Percentiles rank a stretch among this genome's conserved stretches.
These are phyloP conservation scores for Chalaropsis thielavioides DNA, from an alignment of 2,329 filamentous ascomycete genomes.

Conservation along the genomic window DNA sequence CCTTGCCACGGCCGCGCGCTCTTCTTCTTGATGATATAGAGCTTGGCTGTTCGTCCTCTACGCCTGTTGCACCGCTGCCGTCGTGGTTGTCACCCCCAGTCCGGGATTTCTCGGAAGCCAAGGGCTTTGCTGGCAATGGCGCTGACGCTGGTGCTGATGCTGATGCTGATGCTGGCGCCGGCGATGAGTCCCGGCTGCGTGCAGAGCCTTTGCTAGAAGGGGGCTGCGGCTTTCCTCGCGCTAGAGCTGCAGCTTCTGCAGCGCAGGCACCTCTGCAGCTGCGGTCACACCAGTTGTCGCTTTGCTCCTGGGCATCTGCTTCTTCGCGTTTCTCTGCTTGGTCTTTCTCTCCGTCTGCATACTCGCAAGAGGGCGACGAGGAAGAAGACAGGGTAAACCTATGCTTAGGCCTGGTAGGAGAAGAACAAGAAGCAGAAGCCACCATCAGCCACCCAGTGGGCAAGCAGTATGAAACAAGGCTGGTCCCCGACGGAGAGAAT, in stretches of 20 bases:
- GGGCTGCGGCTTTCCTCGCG: not conserved
- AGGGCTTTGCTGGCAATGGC: not conserved
- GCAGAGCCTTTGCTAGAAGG: slow-evolving; percentile 1
- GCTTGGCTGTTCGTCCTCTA: not conserved
- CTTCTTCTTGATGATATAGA: not conserved
- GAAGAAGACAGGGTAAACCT: not conserved
- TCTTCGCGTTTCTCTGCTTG: slow-evolving; percentile 1
- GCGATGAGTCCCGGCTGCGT: not conserved
- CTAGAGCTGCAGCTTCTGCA: slow-evolving; percentile 5
- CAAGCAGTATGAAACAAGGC: slow-evolving; percentile 1
- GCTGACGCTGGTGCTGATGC: not conserved
- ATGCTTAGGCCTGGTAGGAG: not conserved
- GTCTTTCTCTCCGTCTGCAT: slow-evolving; percentile 6
- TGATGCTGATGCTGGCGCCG: not conserved
- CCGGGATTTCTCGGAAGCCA: not conserved
- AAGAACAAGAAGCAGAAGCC: not conserved
- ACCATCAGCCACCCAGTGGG: not conserved
- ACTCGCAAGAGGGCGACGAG: not conserved
- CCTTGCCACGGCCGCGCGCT: not conserved
- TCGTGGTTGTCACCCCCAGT: not conserved
- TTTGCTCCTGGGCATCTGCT: slow-evolving; percentile 1
- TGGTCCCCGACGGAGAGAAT: not conserved
- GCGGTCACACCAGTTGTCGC: slow-evolving; percentile 1
- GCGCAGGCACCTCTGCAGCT: not conserved
- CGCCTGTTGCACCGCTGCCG: not conserved